A percentile compares a stretch with the other conserved stretches of the same genome.
phyloP scores from a whole-genome alignment of 371 early-diverging fungal species.

The Mortierella sp. region DNA sequence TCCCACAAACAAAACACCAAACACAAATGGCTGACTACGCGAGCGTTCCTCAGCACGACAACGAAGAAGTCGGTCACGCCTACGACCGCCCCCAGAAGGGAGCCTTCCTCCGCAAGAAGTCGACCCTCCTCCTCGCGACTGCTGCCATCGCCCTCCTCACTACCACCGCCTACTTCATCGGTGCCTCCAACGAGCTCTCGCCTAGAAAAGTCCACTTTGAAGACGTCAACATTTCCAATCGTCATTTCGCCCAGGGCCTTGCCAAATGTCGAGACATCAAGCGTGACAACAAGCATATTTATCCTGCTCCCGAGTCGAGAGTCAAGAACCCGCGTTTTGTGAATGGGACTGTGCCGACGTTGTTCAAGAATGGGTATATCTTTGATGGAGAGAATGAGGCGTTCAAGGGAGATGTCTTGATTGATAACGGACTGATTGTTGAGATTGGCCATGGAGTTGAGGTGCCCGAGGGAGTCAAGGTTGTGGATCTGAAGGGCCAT shows the following conservation, averaged over 20 bases:
- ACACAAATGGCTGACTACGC: slow-evolving; percentile 48
- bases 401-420: slow-evolving; percentile 65
- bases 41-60: slow-evolving; percentile 46
- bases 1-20: neutral
- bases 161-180: slow-evolving; percentile 38
- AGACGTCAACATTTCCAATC: slow-evolving; percentile 61
- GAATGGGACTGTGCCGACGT: slow-evolving; percentile 51
- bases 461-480: slow-evolving; percentile 49
- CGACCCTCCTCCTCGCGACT: slow-evolving; percentile 36
- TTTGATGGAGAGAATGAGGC: slow-evolving; percentile 68
- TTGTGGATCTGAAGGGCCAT: slow-evolving; percentile 78
- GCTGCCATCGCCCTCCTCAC: slow-evolving; percentile 45
- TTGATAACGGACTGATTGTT: slow-evolving; percentile 71
- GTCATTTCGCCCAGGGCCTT: slow-evolving; percentile 62
- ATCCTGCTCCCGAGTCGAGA: slow-evolving; percentile 52
- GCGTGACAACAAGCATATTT: slow-evolving; percentile 42
- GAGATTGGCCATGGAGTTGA: slow-evolving; percentile 58
- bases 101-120: slow-evolving; percentile 44
- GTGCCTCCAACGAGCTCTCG: slow-evolving; percentile 49
- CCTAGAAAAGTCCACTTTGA: slow-evolving; percentile 46
- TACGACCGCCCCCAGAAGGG: slow-evolving; percentile 29
- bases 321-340: slow-evolving; percentile 59
- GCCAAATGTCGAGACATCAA: slow-evolving; percentile 60
- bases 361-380: slow-evolving; percentile 71
- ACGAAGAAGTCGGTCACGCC: slow-evolving; percentile 48